These are phyloP conservation scores for Lentinula guzmanii DNA, from an alignment of 768 basidiomycete genomes.

Conservation along the genomic window DNA sequence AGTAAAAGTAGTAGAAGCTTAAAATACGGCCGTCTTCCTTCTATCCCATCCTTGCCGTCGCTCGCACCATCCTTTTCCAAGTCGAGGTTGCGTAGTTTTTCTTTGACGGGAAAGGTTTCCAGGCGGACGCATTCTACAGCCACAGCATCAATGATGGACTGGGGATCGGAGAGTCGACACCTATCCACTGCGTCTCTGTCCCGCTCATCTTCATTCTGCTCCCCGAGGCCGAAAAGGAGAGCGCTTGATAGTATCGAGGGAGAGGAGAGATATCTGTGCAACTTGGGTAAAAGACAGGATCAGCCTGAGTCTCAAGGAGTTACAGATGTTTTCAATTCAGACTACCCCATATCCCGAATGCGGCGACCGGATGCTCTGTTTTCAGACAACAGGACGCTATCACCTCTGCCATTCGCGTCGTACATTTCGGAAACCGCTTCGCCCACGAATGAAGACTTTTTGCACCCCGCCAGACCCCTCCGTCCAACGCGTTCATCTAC, in stretches of 20 bases:
- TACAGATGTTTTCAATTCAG: not conserved
- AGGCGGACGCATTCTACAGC: not conserved
- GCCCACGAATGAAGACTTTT: not conserved
- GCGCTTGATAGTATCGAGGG: not conserved
- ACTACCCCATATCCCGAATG: not conserved
- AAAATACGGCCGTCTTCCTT: not conserved
- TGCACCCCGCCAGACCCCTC: not conserved
- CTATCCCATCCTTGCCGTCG: not conserved
- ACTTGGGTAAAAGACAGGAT: not conserved
- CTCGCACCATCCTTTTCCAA: not conserved
- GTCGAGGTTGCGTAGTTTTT: not conserved
- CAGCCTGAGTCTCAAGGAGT: not conserved
- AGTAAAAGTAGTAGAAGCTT: not conserved
- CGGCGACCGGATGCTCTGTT: not conserved
- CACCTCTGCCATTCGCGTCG: not conserved
- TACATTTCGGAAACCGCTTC: not conserved
- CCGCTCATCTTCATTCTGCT: constrained; percentile 2
- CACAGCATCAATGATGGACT: not conserved
- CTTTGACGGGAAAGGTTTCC: not conserved
- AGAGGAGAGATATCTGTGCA: not conserved
- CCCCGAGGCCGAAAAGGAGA: constrained; percentile 4
- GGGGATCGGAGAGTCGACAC: not conserved
- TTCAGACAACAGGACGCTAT: not conserved
- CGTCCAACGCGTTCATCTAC: constrained; percentile 2
- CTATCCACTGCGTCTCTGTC: not conserved